Conservation (phyloP, 1,139 yeast species). For the Barnettozyma hawaiiensis region DNA sequence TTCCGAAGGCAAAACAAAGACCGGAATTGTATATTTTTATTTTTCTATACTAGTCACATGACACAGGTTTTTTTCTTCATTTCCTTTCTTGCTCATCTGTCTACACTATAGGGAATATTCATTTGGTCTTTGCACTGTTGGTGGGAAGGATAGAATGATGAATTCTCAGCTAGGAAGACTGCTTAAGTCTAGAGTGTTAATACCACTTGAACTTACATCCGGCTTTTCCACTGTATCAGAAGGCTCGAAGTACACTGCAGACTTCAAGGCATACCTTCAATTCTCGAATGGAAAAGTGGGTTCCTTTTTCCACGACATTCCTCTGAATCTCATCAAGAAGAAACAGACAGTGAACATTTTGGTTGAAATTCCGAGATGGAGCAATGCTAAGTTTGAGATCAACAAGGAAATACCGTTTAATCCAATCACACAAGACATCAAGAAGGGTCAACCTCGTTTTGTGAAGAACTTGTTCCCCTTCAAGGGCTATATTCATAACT, state of each 20-base stretch:
- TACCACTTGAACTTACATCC: neutral
- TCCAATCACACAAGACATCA: constrained; percentile 91
- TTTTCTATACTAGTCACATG: too few species aligned
- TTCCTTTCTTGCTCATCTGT: too few species aligned
- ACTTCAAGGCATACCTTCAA: constrained; percentile 38
- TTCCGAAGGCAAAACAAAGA: neutral
- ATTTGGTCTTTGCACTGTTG: too few species aligned
- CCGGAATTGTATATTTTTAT: neutral
- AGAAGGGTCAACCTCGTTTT: constrained; percentile 81
- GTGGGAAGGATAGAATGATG: too few species aligned
- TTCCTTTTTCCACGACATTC: constrained; percentile 87
- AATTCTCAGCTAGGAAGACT: neutral
- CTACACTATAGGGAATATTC: too few species aligned
- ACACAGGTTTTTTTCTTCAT: too few species aligned
- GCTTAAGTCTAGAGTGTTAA: neutral
- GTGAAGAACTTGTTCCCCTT: constrained; percentile 93
- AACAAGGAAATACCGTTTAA: constrained; percentile 67
- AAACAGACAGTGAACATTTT: constrained; percentile 75
- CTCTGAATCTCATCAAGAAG: constrained; percentile 60
- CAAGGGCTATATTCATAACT: constrained; percentile 93
- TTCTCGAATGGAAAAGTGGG: constrained; percentile 46
- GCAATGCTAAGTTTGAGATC: constrained; percentile 90
- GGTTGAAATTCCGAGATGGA: constrained; percentile 94
- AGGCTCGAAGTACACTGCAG: constrained; percentile 40
- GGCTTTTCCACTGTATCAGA: constrained; percentile 27